phyloP scores from a whole-genome alignment of 2,329 filamentous ascomycete species.

The Phialemoniopsis sp. region DNA sequence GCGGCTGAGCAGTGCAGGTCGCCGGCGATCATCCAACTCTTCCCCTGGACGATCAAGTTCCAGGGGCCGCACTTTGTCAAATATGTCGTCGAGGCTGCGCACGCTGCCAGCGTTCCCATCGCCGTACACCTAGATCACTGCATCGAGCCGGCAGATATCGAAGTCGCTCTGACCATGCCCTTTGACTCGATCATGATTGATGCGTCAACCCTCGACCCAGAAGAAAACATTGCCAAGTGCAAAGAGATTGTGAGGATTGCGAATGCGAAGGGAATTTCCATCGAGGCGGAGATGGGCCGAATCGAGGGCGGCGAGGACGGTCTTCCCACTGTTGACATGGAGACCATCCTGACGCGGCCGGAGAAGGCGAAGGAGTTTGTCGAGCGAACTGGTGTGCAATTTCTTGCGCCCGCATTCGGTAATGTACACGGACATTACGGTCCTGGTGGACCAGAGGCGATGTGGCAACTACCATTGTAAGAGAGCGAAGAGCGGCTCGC shows the following conservation, averaged over 20 bases:
- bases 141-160: conserved; percentile 51
- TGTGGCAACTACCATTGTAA: too few species aligned
- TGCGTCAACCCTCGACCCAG: conserved; percentile 70
- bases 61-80: conserved; percentile 47
- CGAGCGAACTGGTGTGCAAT: conserved; percentile 61
- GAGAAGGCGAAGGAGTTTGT: conserved; percentile 61
- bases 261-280: conserved; percentile 60
- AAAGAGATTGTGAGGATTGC: conserved; percentile 59
- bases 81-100: conserved; percentile 44
- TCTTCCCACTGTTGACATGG: conserved; percentile 55
- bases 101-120: conserved; percentile 48
- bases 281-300: conserved; percentile 67
- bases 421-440: conserved; percentile 63
- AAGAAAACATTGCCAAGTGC: conserved; percentile 63
- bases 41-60: conserved; percentile 66
- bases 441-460: conserved; percentile 1
- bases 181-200: conserved; percentile 73
- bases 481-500: too few species aligned
- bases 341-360: conserved; percentile 57
- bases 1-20: conserved; percentile 53
- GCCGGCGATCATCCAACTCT: conserved; percentile 64
- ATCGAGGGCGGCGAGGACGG: conserved; percentile 68
- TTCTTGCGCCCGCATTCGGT: conserved; percentile 63
- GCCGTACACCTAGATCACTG: conserved; percentile 60
- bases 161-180: conserved; percentile 45